Evolutionary conservation across 106 monocot genomes (phyloP), one percentile per base, ranked within the genome.

Genomic region (Gastrodia elata): DNA sequence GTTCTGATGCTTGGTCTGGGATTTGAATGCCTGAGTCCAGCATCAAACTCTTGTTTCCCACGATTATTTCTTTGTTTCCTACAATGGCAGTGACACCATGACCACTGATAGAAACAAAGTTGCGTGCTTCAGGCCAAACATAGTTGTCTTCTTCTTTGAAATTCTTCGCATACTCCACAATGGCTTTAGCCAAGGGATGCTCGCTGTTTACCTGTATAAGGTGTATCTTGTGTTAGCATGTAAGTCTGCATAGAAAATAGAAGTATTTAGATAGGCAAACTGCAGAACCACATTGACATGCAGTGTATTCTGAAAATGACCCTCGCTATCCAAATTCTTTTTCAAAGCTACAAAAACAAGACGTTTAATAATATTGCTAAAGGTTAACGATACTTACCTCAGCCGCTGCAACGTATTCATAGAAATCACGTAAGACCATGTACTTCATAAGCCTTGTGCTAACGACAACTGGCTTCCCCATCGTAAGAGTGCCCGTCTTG

Each of bases 11-110:
- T 85, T 91, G 87, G 64, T 71, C 68, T 26, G 89, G 74, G 70
- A 94, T 75, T 55, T 39, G 32, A 58, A 91, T 77, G 69, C 76
- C 79, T n/a, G 71, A 85, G 6, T 89, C 76, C 61, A 84, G 39
- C 89, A 94, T 91, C 80, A 91, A 85, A 55, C 91, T 85, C 80
- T 82, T 91, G 83, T 89, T 94, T 28, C 94, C 94, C 6, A 89
- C 83, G 30, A 89, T 55, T 16, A 91, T 33, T 65, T 83, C 82
- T 75, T 83, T 87, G 74, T 83, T 74, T 69, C 74, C 57, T 46
- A 94, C 74, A 4, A 34, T 80, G 25, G 91, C 88, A 76, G 89
- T 94, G 49, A 94, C 83, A 58, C 94, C 94, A 35, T 89, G 85
- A 70, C 94, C 94, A 5, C 89, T 78, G 13, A 94, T 71, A 64